These are phyloP conservation scores for Dryadomyces quercus-mongolicae DNA, from an alignment of 2,329 filamentous ascomycete genomes.

Conservation along the genomic window DNA sequence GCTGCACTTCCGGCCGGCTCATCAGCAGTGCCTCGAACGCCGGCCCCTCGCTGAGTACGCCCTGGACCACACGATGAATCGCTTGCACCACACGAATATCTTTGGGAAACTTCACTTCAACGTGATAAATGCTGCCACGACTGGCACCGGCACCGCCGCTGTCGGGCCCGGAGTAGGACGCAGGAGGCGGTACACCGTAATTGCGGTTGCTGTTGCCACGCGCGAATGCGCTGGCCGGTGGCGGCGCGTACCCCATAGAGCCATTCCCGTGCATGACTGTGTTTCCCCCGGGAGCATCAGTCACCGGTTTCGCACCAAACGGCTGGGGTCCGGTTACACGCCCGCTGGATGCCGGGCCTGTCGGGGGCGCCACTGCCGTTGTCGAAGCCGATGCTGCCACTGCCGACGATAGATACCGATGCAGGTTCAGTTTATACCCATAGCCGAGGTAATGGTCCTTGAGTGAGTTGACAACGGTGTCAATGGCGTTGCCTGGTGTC, in stretches of 20 bases:
- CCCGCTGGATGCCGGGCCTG: slow-evolving; percentile 15
- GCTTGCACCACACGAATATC: slow-evolving; percentile 69
- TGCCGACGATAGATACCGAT: slow-evolving; percentile 72
- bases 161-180: slow-evolving; percentile 33
- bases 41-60: slow-evolving; percentile 64
- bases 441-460: slow-evolving; percentile 79
- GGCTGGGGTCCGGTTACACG: slow-evolving; percentile 20
- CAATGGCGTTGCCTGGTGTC: slow-evolving; percentile 72
- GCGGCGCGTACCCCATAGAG: background rate
- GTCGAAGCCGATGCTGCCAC: slow-evolving; percentile 33
- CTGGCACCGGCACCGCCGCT: slow-evolving; percentile 20
- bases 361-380: background rate
- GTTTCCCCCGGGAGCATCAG: background rate
- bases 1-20: slow-evolving; percentile 71
- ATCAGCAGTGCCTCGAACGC: slow-evolving; percentile 90
- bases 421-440: slow-evolving; percentile 69
- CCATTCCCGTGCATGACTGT: background rate
- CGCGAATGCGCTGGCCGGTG: background rate
- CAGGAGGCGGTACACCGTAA: slow-evolving; percentile 46
- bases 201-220: slow-evolving; percentile 12
- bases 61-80: slow-evolving; percentile 81
- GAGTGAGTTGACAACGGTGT: slow-evolving; percentile 62
- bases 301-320: slow-evolving; percentile 8
- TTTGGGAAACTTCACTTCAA: slow-evolving; percentile 62
- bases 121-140: slow-evolving; percentile 41